A percentile compares a stretch with the other conserved stretches of the same genome.
Evolutionary conservation across 352 stramenopile genomes (phyloP).

Genomic region (Pythium graminicola): DNA sequence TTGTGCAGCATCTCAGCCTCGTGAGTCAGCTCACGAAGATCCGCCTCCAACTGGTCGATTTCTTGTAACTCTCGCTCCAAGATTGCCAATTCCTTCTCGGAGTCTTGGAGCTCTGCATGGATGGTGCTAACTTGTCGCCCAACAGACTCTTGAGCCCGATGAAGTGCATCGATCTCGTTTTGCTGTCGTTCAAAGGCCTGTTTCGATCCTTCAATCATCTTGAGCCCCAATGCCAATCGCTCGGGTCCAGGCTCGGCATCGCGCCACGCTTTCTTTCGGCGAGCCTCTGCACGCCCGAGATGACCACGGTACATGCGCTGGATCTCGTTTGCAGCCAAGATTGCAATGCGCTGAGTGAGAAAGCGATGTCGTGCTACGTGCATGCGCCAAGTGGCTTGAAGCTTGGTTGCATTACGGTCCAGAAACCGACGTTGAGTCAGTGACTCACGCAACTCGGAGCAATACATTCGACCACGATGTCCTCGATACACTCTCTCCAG

Average conservation of each 20-base stretch:
- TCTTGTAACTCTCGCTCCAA: slow-evolving; percentile 89
- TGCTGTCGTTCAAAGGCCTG: slow-evolving; percentile 90
- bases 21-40: slow-evolving; percentile 88
- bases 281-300: slow-evolving; percentile 57
- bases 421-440: slow-evolving; percentile 37
- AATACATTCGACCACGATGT: slow-evolving; percentile 41
- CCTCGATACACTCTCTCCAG: slow-evolving; percentile 76
- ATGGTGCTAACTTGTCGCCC: slow-evolving; percentile 87
- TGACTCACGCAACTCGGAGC: slow-evolving; percentile 33
- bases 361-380: slow-evolving; percentile 64
- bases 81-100: slow-evolving; percentile 85
- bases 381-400: slow-evolving; percentile 89
- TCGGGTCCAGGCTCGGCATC: slow-evolving; percentile 82
- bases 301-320: slow-evolving; percentile 88
- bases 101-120: slow-evolving; percentile 86
- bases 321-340: slow-evolving; percentile 82
- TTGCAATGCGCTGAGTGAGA: slow-evolving; percentile 48
- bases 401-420: slow-evolving; percentile 55
- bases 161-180: slow-evolving; percentile 88
- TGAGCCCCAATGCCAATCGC: slow-evolving; percentile 81
- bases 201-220: slow-evolving; percentile 92
- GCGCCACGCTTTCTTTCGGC: slow-evolving; percentile 81
- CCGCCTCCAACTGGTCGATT: slow-evolving; percentile 89
- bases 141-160: slow-evolving; percentile 85
- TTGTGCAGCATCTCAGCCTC: slow-evolving; percentile 82